Base-by-base conservation (phyloP, 164 flowering plant genomes). In the Euptelea pleiosperma region DNA sequence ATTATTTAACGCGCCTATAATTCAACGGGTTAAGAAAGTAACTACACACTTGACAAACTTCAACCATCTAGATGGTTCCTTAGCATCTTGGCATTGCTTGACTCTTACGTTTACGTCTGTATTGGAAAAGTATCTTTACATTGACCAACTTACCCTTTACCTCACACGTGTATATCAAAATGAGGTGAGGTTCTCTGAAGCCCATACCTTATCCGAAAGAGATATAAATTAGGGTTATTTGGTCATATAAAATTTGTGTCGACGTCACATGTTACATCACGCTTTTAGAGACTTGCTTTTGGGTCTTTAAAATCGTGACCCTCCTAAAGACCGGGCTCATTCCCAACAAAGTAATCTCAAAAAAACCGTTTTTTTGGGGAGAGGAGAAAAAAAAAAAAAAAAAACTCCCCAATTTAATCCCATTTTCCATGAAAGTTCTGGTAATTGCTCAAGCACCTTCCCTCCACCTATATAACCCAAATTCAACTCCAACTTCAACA, bases 401-500 rank as follows among this genome's bases (percentile, higher is more conserved):
- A 12, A 12, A 3, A 25, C 4, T 3, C 52, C 4, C 8, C 8
- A 0, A 3, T 24, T 30, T 28, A 8, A 9, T 12, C 39, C 30
- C 63, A 19, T 51, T 53, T 19, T 50, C 62, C 55, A 60, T 54
- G 65, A 63, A 63, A 58, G 22, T 52, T 44, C 58, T 36, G 49
- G 60, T 24, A n/a, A n/a, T n/a, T n/a, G n/a, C n/a, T n/a, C n/a
- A n/a, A n/a, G n/a, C 55, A 7, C 46, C 59, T 24, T 46, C 45
- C 37, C 46, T 46, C 22, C 26, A 55, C 40, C 53, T 61, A 55
- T 64, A n/a, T n/a, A n/a, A n/a, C n/a, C n/a, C n/a, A n/a, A n/a
- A n/a, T n/a, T n/a, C n/a, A n/a, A n/a, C n/a, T n/a, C n/a, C n/a
- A n/a, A n/a, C n/a, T n/a, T n/a, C n/a, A n/a, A n/a, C n/a, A n/a